Evolutionary conservation across 2,329 filamentous ascomycete species (phyloP).

Genomic region (Phialocephala subalpina): DNA sequence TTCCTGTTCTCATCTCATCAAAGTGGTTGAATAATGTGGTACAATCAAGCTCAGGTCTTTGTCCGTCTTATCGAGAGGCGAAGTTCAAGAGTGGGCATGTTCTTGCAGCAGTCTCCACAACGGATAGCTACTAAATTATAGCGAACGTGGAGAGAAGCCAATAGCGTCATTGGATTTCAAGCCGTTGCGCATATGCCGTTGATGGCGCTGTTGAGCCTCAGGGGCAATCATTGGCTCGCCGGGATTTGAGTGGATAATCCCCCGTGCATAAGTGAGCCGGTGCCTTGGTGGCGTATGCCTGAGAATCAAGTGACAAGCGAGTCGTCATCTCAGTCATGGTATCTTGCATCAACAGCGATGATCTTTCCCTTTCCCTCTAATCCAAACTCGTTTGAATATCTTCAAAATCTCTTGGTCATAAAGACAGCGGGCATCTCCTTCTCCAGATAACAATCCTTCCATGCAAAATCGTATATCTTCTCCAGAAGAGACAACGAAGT

Average conservation of each 20-base stretch:
- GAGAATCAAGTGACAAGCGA: not conserved
- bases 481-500: not conserved
- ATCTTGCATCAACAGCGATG: not conserved
- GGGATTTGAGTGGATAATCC: not conserved
- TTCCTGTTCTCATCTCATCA: not conserved
- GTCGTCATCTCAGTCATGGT: not conserved
- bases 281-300: too few species aligned
- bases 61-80: not conserved
- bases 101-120: not conserved
- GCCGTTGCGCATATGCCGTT: not conserved
- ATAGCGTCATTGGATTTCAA: constrained; percentile 1
- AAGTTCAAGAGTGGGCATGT: not conserved
- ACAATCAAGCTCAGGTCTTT: not conserved
- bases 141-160: not conserved
- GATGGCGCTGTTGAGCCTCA: not conserved
- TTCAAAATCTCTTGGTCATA: constrained; percentile 5
- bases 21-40: not conserved
- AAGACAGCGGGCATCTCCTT: not conserved
- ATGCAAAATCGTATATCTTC: not conserved
- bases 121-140: not conserved
- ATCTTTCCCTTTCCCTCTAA: not conserved
- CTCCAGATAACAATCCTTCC: not conserved
- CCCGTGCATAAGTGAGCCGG: not conserved
- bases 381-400: not conserved
- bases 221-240: not conserved